phyloP scores from a whole-genome alignment of 352 stramenopile genomes.

The Phytophthora kernoviae region DNA sequence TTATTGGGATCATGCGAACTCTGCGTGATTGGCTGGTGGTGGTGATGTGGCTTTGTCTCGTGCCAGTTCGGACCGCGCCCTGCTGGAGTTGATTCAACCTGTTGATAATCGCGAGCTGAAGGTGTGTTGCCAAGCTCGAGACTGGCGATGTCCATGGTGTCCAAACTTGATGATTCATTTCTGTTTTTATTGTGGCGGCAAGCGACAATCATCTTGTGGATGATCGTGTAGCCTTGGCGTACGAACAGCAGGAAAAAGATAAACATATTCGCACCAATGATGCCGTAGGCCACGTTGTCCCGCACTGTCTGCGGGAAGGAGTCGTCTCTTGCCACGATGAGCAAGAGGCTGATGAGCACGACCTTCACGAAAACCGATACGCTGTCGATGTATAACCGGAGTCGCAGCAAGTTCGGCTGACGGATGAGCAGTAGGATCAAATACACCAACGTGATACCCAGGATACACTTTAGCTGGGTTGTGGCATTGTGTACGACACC shows the following conservation, averaged over 20 bases:
- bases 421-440: conserved; percentile 68
- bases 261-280: conserved; percentile 85
- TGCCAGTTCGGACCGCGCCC: conserved; percentile 20
- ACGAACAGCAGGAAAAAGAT: conserved; percentile 84
- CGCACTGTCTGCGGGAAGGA: conserved; percentile 80
- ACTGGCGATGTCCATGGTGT: conserved; percentile 49
- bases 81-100: conserved; percentile 33
- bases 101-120: conserved; percentile 26
- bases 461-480: conserved; percentile 74
- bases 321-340: conserved; percentile 78
- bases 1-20: too few relatives aligned
- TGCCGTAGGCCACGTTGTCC: conserved; percentile 85
- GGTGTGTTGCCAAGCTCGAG: conserved; percentile 44
- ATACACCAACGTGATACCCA: conserved; percentile 74
- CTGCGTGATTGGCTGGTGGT: too few relatives aligned
- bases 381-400: conserved; percentile 85
- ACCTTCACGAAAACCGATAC: conserved; percentile 83
- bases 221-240: conserved; percentile 80
- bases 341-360: conserved; percentile 79
- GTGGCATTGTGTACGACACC: conserved; percentile 70
- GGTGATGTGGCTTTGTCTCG: conserved; percentile 14
- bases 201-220: conserved; percentile 67
- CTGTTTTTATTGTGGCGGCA: conserved; percentile 54
- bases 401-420: conserved; percentile 78
- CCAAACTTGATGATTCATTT: conserved; percentile 23